A percentile compares a stretch with the other conserved stretches of the same genome.
Evolutionary conservation across 2,329 filamentous ascomycete species (phyloP).

Genomic region (Chaetomiaceae sp.): DNA sequence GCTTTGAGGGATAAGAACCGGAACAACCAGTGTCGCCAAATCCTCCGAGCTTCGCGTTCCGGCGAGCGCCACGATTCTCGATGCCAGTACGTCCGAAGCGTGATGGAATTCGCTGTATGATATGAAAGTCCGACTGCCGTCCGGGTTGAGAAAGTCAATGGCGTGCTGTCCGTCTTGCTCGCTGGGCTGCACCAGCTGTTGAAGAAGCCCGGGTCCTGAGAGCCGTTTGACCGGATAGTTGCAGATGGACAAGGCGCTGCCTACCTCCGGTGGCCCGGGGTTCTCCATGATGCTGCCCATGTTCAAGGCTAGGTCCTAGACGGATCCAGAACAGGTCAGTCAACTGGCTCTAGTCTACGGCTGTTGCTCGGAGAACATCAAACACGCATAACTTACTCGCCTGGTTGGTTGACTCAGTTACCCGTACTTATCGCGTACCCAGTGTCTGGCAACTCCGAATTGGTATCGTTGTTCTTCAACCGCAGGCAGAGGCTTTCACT

Average conservation of each 20-base stretch:
- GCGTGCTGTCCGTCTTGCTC: conserved; percentile 39
- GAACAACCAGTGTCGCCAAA: conserved; percentile 50
- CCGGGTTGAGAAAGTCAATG: conserved; percentile 55
- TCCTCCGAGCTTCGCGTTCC: neutral
- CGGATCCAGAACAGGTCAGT: no score
- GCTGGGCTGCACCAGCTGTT: conserved; percentile 52
- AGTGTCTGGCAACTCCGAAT: no score
- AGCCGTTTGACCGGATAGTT: conserved; percentile 39
- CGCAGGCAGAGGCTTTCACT: no score
- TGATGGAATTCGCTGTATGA: conserved; percentile 59
- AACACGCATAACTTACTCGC: no score
- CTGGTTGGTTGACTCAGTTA: no score
- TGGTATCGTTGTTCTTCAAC: no score
- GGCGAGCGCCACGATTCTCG: conserved; percentile 37
- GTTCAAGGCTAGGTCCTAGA: neutral
- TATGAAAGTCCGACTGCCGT: conserved; percentile 40
- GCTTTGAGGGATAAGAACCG: conserved; percentile 71
- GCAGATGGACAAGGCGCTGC: conserved; percentile 36
- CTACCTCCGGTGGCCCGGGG: neutral
- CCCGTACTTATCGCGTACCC: no score
- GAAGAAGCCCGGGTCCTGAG: conserved; percentile 41
- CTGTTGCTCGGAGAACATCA: no score
- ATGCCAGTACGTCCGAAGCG: conserved; percentile 50
- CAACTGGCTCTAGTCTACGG: no score
- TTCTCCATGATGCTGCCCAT: neutral